Conservation (phyloP, 495 filamentous ascomycete genomes). For the Penicillium ochrochloron region DNA sequence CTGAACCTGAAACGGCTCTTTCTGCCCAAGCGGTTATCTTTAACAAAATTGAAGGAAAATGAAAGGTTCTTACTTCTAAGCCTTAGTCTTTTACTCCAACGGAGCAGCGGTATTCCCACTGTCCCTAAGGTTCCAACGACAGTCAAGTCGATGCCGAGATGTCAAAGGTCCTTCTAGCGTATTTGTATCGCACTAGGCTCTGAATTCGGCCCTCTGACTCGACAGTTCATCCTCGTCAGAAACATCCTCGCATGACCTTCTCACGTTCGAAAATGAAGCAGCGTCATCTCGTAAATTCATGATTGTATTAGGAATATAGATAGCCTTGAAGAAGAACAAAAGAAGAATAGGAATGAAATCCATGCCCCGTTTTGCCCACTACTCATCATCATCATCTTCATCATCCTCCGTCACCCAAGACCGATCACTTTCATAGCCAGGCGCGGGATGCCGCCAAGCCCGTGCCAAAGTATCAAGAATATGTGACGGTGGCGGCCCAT, state of each 20-base stretch:
- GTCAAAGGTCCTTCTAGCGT: not conserved
- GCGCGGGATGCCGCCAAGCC: not conserved
- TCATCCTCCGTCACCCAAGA: conserved; percentile 3
- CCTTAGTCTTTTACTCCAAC: no score
- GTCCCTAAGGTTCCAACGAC: no score
- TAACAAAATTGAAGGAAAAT: no score
- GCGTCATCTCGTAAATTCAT: not conserved
- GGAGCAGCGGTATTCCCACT: no score
- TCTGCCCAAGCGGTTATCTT: no score
- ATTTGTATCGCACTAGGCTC: not conserved
- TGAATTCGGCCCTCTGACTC: not conserved
- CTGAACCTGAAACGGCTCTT: no score
- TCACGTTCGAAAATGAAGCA: not conserved
- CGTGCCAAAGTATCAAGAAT: not conserved
- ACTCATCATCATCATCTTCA: not conserved
- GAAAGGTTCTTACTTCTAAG: no score
- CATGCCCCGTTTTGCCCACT: not conserved
- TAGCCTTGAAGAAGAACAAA: not conserved
- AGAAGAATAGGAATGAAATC: not conserved
- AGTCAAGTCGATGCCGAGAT: no score
- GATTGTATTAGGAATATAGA: not conserved
- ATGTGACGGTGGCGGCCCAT: not conserved
- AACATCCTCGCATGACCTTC: not conserved
- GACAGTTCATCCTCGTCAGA: not conserved
- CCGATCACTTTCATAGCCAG: not conserved